Evolutionary conservation across 169 alveolate species (phyloP).

Genomic region (Perkinsus marinus): DNA sequence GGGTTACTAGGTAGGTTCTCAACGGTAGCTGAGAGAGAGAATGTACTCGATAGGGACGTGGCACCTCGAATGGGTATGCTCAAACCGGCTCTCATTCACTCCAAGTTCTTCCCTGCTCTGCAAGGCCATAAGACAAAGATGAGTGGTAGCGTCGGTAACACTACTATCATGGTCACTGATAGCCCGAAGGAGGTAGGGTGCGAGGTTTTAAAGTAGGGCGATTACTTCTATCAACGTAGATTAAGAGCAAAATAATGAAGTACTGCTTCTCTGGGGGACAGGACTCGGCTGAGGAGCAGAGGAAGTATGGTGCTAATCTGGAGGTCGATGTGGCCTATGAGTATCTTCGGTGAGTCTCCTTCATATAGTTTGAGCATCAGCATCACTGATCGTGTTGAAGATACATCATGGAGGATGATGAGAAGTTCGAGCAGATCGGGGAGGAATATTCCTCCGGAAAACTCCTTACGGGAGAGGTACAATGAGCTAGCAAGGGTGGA

Average conservation of each 20-base stretch:
- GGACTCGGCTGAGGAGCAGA: slow-evolving; percentile 81
- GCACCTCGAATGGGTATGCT: slow-evolving; percentile 83
- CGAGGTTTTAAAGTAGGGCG: slow-evolving; percentile 41
- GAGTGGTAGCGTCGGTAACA: slow-evolving; percentile 59
- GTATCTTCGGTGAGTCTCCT: slow-evolving; percentile 55
- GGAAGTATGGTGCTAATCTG: slow-evolving; percentile 78
- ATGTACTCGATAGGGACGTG: slow-evolving; percentile 77
- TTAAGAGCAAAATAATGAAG: slow-evolving; percentile 83
- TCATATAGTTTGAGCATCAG: slow-evolving; percentile 6
- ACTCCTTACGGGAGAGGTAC: slow-evolving; percentile 88
- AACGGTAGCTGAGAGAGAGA: background rate
- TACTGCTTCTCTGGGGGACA: slow-evolving; percentile 92
- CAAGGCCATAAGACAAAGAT: slow-evolving; percentile 82
- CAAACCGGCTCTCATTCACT: slow-evolving; percentile 82
- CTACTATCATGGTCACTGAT: slow-evolving; percentile 79
- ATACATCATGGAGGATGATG: slow-evolving; percentile 77
- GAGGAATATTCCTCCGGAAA: slow-evolving; percentile 80
- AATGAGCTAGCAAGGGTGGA: slow-evolving; percentile 68
- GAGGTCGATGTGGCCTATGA: slow-evolving; percentile 91
- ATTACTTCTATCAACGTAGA: slow-evolving; percentile 31
- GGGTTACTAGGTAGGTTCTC: slow-evolving; percentile 64
- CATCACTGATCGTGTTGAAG: background rate
- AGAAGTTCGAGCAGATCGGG: slow-evolving; percentile 76
- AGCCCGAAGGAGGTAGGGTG: slow-evolving; percentile 63
- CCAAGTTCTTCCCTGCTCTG: slow-evolving; percentile 93